These are phyloP conservation scores for Pseudogymnoascus sp. DNA, from an alignment of 2,329 filamentous ascomycete species.

Conservation along the genomic window DNA sequence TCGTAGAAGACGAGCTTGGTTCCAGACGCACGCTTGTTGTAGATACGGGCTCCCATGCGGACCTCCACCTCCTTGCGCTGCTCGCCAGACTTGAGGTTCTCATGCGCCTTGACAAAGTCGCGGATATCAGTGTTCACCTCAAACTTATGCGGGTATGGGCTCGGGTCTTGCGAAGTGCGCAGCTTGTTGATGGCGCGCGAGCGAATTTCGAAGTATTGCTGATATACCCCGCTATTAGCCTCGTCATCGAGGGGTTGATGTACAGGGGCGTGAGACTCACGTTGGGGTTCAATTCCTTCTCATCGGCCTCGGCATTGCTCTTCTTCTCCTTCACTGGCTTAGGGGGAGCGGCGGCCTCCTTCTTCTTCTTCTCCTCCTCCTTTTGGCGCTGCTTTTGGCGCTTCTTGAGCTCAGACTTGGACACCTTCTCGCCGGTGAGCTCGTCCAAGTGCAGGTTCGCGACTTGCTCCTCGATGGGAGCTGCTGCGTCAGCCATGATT, in stretches of 20 bases:
- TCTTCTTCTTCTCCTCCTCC: slow-evolving; percentile 83
- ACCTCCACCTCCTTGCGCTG: slow-evolving; percentile 67
- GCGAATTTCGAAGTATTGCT: slow-evolving; percentile 96
- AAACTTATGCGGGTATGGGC: slow-evolving; percentile 93
- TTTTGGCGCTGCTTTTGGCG: slow-evolving; percentile 83
- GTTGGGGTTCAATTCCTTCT: slow-evolving; percentile 71
- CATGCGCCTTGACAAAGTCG: slow-evolving; percentile 72
- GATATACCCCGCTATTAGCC: slow-evolving; percentile 4
- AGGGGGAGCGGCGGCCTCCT: slow-evolving; percentile 61
- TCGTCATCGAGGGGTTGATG: not conserved
- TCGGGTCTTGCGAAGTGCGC: slow-evolving; percentile 63
- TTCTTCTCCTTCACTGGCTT: slow-evolving; percentile 54
- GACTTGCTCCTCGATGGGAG: slow-evolving; percentile 31
- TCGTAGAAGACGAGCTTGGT: slow-evolving; percentile 91
- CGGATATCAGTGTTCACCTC: slow-evolving; percentile 74
- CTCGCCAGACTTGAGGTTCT: slow-evolving; percentile 82
- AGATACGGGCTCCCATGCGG: slow-evolving; percentile 77
- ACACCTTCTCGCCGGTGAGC: slow-evolving; percentile 80
- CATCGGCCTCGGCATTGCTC: slow-evolving; percentile 42
- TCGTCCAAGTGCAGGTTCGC: slow-evolving; percentile 81
- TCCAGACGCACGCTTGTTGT: slow-evolving; percentile 75
- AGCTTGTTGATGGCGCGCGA: slow-evolving; percentile 74
- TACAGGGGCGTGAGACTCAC: slow-evolving; percentile 37
- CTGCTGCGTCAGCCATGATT: slow-evolving; percentile 28
- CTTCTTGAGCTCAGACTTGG: slow-evolving; percentile 89